Percentiles rank a stretch among this genome's conserved stretches.
Evolutionary conservation across 148 eudicot species (phyloP).

Genomic region (Diospyros kaki): DNA sequence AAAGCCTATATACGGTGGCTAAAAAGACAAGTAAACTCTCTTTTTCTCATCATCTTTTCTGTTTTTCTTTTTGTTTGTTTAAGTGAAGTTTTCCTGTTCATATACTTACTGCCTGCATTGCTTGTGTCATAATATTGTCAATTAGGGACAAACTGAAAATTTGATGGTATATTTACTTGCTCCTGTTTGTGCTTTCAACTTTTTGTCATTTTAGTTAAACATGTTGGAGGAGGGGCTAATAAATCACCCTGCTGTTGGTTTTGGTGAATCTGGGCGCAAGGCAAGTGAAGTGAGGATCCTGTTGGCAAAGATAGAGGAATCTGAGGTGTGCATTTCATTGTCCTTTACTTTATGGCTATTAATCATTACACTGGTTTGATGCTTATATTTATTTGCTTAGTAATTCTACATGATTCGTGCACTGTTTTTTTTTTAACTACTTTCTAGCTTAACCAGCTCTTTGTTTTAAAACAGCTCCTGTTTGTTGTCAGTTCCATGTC

Average conservation of each 20-base stretch:
- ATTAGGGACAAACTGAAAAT: not conserved
- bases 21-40: slow-evolving; percentile 80
- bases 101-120: not conserved
- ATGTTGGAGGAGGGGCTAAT: slow-evolving; percentile 99
- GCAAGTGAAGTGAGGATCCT: slow-evolving; percentile 84
- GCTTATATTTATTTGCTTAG: no score
- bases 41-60: slow-evolving; percentile 20
- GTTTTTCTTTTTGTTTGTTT: not conserved
- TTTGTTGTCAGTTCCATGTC: slow-evolving; percentile 8
- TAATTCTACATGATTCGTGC: no score
- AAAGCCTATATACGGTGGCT: slow-evolving; percentile 97
- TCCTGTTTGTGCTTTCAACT: slow-evolving; percentile 18
- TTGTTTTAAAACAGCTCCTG: slow-evolving; percentile 5
- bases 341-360: not conserved
- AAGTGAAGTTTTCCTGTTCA: not conserved
- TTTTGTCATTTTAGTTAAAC: slow-evolving; percentile 89
- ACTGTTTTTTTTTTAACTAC: not conserved
- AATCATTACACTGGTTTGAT: not conserved
- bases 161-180: not conserved
- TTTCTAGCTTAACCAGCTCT: not conserved
- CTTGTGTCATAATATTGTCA: not conserved
- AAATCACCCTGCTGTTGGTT: slow-evolving; percentile 89
- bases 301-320: slow-evolving; percentile 94
- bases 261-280: slow-evolving; percentile 93
- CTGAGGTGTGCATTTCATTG: slow-evolving; percentile 65